Evolutionary conservation across 352 stramenopile genomes (phyloP), one percentile per base, ranked within the genome.

Genomic region (Globisporangium viniferum): DNA sequence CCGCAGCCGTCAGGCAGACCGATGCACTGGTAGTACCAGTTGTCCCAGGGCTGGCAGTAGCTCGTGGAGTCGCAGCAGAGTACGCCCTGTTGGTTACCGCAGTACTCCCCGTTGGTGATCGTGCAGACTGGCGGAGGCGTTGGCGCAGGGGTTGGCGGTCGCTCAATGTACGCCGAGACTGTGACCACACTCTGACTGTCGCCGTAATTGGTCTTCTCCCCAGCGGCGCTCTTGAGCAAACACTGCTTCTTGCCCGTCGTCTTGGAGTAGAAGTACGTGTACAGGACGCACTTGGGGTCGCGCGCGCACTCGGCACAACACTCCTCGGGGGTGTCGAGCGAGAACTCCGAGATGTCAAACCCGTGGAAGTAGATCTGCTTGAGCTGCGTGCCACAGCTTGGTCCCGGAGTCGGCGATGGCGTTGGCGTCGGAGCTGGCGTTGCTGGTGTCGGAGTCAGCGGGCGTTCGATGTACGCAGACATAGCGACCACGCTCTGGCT

Each of bases 1-100:
- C 49, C 60, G 33, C 66, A 78, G n/a, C 64, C 63, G 1, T 44
- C 49, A 1, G 74, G 68, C 1, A 64, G 20, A 1, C 54, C 15
- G 29, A 75, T 56, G 53, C 74, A 80, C 66, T 80, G 33, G 8
- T 39, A 39, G 2, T 39, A 39, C 33, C 33, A 39, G 33, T 39
- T 39, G 33, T 39, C 33, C 33, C 33, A 39, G 33, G 33, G 33
- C 33, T 39, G 33, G 4, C 33, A 39, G 33, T 39, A 39, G 33
- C 33, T 39, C 33, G 33, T 39, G 0, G 33, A 39, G 33, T 39
- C 33, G 7, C 33, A 39, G 33, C 33, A 39, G 33, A 39, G 33
- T 12, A 39, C 33, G 33, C 33, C 7, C 7, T 39, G 33, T 39
- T 39, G 33, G 33, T 39, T 39, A 39, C 33, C 33, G 33, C 33